phyloP scores from a whole-genome alignment of 495 filamentous ascomycete genomes.

The Aspergillus sclerotioniger region DNA sequence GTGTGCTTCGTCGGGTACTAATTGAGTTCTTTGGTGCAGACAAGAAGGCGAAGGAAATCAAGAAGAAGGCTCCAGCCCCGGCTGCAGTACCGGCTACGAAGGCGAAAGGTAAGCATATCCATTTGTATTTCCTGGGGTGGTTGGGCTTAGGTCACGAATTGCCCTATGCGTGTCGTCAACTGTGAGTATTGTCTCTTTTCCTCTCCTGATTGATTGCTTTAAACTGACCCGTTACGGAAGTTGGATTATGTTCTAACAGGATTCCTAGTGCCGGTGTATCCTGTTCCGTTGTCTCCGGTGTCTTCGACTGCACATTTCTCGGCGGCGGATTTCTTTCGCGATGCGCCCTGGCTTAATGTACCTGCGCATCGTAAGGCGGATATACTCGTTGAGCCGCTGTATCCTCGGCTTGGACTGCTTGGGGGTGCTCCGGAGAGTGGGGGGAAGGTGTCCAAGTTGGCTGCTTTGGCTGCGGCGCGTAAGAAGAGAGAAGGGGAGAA shows the following conservation, averaged over 20 bases:
- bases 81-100: constrained; percentile 39
- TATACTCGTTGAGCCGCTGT: constrained; percentile 62
- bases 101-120: constrained; percentile 49
- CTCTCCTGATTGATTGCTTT: constrained; percentile 18
- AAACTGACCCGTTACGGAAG: constrained; percentile 37
- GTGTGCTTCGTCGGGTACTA: not conserved
- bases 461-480: constrained; percentile 80
- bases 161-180: constrained; percentile 12
- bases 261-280: constrained; percentile 38
- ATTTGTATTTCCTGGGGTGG: constrained; percentile 20
- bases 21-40: constrained; percentile 27
- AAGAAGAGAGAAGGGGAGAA: constrained; percentile 75
- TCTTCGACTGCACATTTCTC: constrained; percentile 33
- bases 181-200: constrained; percentile 16
- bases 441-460: constrained; percentile 82
- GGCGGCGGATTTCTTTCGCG: constrained; percentile 68
- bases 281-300: constrained; percentile 22
- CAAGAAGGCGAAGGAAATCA: constrained; percentile 42
- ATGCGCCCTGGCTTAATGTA: constrained; percentile 82
- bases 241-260: constrained; percentile 46
- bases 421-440: constrained; percentile 65
- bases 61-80: constrained; percentile 36
- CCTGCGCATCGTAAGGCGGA: constrained; percentile 64
- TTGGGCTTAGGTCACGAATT: constrained; percentile 32
- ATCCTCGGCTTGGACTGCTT: constrained; percentile 61